These are phyloP conservation scores for Basipetospora chlamydospora DNA, from an alignment of 2,329 filamentous ascomycete species.

Conservation along the genomic window DNA sequence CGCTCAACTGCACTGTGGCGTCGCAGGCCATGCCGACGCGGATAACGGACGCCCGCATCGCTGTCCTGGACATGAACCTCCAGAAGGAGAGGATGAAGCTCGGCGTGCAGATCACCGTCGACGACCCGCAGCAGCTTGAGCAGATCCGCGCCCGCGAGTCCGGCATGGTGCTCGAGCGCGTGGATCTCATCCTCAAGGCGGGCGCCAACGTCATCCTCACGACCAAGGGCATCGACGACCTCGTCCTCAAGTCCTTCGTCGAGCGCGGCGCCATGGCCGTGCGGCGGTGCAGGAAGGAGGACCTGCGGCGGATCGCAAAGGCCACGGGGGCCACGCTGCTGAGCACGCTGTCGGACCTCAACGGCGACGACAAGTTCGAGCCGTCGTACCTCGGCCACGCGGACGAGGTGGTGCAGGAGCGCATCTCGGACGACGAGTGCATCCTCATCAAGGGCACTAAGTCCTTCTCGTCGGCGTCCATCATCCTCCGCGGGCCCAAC, in stretches of 20 bases:
- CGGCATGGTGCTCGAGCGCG: constrained; percentile 81
- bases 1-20: constrained; percentile 94
- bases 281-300: constrained; percentile 95
- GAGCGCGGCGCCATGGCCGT: constrained; percentile 95
- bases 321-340: constrained; percentile 89
- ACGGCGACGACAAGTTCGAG: constrained; percentile 95
- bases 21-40: constrained; percentile 96
- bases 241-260: constrained; percentile 86
- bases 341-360: constrained; percentile 86
- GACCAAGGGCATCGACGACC: constrained; percentile 95
- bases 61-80: constrained; percentile 91
- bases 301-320: constrained; percentile 86
- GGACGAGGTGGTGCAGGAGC: constrained; percentile 94
- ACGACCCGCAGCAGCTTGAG: constrained; percentile 93
- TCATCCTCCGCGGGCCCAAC: constrained; percentile 89
- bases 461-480: constrained; percentile 81
- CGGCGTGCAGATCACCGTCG: constrained; percentile 94
- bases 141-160: constrained; percentile 90
- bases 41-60: constrained; percentile 89
- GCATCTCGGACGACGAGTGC: constrained; percentile 97
- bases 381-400: constrained; percentile 76
- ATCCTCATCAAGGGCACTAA: constrained; percentile 95
- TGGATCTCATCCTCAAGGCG: constrained; percentile 95
- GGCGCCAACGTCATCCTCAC: constrained; percentile 93
- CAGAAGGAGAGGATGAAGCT: constrained; percentile 99